These are phyloP conservation scores for Gossypium mustelinum DNA, from an alignment of 345 rosid genomes.

Conservation along the genomic window DNA sequence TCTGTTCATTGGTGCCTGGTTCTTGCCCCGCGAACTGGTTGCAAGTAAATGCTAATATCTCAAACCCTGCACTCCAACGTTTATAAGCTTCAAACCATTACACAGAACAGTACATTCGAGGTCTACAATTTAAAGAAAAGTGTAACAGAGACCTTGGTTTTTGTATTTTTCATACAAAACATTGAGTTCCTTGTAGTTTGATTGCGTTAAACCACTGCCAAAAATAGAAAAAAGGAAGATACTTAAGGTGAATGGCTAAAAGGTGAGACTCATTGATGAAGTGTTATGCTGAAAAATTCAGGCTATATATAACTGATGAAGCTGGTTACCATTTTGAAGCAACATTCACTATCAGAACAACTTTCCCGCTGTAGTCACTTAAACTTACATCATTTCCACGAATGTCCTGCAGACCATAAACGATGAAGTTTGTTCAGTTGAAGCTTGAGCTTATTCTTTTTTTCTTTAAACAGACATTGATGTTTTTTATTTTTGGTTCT, in stretches of 20 bases:
- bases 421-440: not conserved
- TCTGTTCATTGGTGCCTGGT: slow-evolving; percentile 85
- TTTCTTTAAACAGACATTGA: not conserved
- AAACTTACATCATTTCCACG: slow-evolving; percentile 72
- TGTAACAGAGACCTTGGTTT: slow-evolving; percentile 46
- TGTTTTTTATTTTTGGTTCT: too few relatives aligned
- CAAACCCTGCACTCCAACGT: slow-evolving; percentile 49
- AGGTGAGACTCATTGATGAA: not conserved
- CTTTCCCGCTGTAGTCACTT: slow-evolving; percentile 69
- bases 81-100: not conserved
- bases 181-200: slow-evolving; percentile 88
- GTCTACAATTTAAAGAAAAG: not conserved
- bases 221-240: slow-evolving; percentile 3
- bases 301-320: not conserved
- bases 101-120: not conserved
- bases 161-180: slow-evolving; percentile 74
- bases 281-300: too few relatives aligned
- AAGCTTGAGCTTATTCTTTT: not conserved
- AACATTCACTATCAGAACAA: slow-evolving; percentile 79
- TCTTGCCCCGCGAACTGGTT: slow-evolving; percentile 92
- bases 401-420: slow-evolving; percentile 48
- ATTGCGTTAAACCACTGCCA: slow-evolving; percentile 74
- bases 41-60: slow-evolving; percentile 91
- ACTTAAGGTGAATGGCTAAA: not conserved
- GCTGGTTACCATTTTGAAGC: slow-evolving; percentile 81